Evolutionary conservation across 2,329 filamentous ascomycete genomes (phyloP), one percentile per base, ranked within the genome.

Genomic region (Thermomyces lanuginosus): DNA sequence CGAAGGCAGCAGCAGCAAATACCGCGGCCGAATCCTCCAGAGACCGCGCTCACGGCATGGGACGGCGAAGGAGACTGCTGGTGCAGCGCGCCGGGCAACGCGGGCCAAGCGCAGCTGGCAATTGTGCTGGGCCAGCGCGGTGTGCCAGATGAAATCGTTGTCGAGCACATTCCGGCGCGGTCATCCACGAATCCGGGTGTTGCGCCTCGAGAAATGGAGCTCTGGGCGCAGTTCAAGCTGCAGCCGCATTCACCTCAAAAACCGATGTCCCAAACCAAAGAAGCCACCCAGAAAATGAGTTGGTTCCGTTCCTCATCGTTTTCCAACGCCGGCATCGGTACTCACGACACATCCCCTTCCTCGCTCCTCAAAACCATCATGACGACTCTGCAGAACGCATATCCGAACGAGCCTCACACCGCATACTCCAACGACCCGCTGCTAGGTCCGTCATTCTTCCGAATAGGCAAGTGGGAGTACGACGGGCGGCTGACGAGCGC

Each of bases 41-140:
- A 56, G n/a, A 49, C 61, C 0, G 81, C 77, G 1, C 60, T 92
- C 2, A 46, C 53, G 2, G 54, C 60, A 3, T 92, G 84, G 82
- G 60, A 72, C 6, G 79, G 92, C 25, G 66, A 76, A 17, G 80
- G 78, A 11, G 79, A 95, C 35, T 91, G 82, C 51, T 95, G 82
- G 78, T 95, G 86, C 49, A 72, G 76, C 4, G 31, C 28, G 4
- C 51, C 58, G 6, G 45, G 49, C 26, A 63, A 59, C 1, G 36
- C 61, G 25, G 48, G 47, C 8, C 53, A 55, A 9, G 41, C 55
- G 5, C 58, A 63, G 34, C 41, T 64, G 8, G 41, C 43, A 2
- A 43, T 62, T 11, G 27, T 42, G 4, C 43, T 60, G 0, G 42
- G 45, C 1, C 45, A 47, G n/a, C 35, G 53, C 4, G 62, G 84